A percentile compares a stretch with the other conserved stretches of the same genome.
phyloP scores from a whole-genome alignment of 768 basidiomycete species.

The Tulasnella sp. region DNA sequence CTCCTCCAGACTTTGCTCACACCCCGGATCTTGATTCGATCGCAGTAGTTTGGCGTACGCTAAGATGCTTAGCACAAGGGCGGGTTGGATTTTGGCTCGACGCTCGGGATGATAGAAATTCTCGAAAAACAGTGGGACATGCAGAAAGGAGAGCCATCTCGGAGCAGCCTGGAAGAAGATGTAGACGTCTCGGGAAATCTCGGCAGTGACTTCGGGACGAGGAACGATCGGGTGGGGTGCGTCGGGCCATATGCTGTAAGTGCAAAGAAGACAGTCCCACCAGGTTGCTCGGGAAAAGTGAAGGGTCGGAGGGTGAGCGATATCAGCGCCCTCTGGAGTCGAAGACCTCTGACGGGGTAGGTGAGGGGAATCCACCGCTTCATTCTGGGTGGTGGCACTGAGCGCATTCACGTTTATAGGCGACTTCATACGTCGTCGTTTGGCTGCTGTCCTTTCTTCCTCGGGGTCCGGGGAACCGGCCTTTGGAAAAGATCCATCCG shows the following conservation, averaged over 20 bases:
- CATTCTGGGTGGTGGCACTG: too few relatives aligned
- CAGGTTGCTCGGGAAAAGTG: conserved; percentile 15
- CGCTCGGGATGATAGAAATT: conserved; percentile 10
- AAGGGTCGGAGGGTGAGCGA: conserved; percentile 7
- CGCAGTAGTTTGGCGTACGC: conserved; percentile 11
- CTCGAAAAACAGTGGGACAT: conserved; percentile 16
- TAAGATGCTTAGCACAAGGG: conserved; percentile 10
- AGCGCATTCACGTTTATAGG: too few relatives aligned
- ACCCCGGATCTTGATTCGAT: conserved; percentile 5
- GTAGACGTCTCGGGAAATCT: background rate
- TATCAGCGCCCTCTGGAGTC: background rate
- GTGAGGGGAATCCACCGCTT: too few relatives aligned
- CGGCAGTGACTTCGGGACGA: background rate
- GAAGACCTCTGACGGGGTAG: too few relatives aligned
- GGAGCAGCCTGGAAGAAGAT: conserved; percentile 6
- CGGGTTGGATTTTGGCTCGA: conserved; percentile 12
- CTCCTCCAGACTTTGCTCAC: background rate
- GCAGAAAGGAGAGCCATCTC: conserved; percentile 16
- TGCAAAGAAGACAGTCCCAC: conserved; percentile 13
- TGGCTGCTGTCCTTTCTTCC: too few relatives aligned
- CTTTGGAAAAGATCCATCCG: too few relatives aligned
- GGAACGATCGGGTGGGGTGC: too few relatives aligned
- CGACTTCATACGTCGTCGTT: too few relatives aligned
- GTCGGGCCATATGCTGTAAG: background rate
- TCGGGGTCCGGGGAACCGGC: too few relatives aligned